A percentile compares a stretch with the other conserved stretches of the same genome.
phyloP scores from a whole-genome alignment of 2,329 filamentous ascomycete genomes.

The Lizonia empirigonia region DNA sequence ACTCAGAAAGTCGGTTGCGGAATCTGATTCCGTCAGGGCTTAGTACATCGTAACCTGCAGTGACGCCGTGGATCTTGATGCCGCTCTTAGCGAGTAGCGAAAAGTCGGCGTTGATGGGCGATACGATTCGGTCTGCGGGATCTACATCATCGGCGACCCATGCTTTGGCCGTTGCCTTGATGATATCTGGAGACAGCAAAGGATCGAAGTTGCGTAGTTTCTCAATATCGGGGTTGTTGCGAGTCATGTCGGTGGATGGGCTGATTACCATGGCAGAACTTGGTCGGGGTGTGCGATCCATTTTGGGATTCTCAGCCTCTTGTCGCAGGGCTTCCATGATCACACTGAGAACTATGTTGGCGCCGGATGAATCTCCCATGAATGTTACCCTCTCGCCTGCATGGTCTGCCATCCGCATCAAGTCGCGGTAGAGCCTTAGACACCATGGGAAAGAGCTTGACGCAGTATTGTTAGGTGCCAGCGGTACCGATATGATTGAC shows the following conservation, averaged over 20 bases:
- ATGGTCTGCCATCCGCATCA: constrained; percentile 50
- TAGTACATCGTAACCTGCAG: constrained; percentile 60
- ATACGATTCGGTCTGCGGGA: constrained; percentile 53
- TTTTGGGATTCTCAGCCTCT: constrained; percentile 20
- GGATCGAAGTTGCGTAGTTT: constrained; percentile 53
- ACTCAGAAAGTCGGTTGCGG: constrained; percentile 52
- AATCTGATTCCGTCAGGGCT: constrained; percentile 59
- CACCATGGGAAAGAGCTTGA: constrained; percentile 56
- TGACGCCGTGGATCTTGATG: constrained; percentile 59
- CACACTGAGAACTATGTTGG: constrained; percentile 57
- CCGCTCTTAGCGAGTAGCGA: constrained; percentile 45
- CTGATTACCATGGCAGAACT: constrained; percentile 53
- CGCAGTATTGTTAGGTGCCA: constrained; percentile 61
- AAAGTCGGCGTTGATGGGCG: constrained; percentile 56
- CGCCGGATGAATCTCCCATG: constrained; percentile 62
- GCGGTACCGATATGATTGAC: constrained; percentile 58
- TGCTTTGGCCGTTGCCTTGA: constrained; percentile 49
- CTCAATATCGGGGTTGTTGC: constrained; percentile 53
- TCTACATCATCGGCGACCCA: constrained; percentile 52
- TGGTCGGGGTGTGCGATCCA: constrained; percentile 31
- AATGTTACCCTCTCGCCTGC: constrained; percentile 55
- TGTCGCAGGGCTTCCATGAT: constrained; percentile 48
- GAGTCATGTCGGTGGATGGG: constrained; percentile 57
- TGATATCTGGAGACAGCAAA: constrained; percentile 52
- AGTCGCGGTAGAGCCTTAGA: constrained; percentile 50